phyloP scores from a whole-genome alignment of 1,139 yeast genomes.

The Geotrichum citri-aurantii region DNA sequence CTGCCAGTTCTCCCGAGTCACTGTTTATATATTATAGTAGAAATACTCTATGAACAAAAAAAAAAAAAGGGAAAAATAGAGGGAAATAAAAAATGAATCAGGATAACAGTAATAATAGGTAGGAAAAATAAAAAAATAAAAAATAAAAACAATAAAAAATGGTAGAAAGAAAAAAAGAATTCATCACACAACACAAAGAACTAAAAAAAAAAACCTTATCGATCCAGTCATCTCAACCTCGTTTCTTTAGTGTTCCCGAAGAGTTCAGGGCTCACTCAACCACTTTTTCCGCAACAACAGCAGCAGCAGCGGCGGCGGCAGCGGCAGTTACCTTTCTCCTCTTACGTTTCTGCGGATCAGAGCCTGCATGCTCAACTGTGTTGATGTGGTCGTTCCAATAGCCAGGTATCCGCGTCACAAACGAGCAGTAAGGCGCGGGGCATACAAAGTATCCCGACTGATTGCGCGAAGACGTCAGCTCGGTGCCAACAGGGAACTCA shows the following conservation, averaged over 20 bases:
- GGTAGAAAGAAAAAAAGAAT: background rate
- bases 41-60: no score
- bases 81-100: no score
- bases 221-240: background rate
- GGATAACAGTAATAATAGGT: no score
- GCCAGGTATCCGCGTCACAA: conserved; percentile 29
- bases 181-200: background rate
- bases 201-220: background rate
- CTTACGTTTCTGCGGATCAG: conserved; percentile 27
- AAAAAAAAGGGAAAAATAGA: no score
- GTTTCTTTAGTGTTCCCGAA: background rate
- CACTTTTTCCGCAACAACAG: background rate
- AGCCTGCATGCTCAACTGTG: conserved; percentile 27
- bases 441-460: conserved; percentile 27
- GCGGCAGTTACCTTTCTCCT: conserved; percentile 9
- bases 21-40: no score
- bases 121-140: background rate
- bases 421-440: conserved; percentile 27
- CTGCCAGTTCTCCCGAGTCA: no score
- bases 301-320: conserved; percentile 2
- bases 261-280: background rate
- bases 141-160: background rate
- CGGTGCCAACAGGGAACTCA: conserved; percentile 23
- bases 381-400: conserved; percentile 31
- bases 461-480: conserved; percentile 24